Conservation (phyloP, 2,329 filamentous ascomycete species). For the Pseudocercospora eumusae region DNA sequence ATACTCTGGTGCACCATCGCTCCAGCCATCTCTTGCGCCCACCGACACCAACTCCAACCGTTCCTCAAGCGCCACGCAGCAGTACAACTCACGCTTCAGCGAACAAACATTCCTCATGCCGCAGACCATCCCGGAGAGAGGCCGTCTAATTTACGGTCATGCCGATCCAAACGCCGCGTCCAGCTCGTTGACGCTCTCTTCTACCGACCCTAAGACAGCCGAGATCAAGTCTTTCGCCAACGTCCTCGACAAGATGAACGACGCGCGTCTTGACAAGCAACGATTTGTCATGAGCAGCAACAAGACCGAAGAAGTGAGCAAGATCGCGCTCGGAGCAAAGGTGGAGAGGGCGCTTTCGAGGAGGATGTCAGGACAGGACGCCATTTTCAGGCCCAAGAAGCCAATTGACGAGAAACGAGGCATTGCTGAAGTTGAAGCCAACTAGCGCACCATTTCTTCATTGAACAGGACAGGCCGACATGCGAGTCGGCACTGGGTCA, state of each 20-base stretch:
- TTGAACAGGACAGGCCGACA: conserved; percentile 15
- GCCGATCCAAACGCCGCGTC: conserved; percentile 24
- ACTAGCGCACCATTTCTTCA: conserved; percentile 9
- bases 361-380: conserved; percentile 86
- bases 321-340: conserved; percentile 86
- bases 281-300: conserved; percentile 76
- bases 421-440: conserved; percentile 22
- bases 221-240: conserved; percentile 76
- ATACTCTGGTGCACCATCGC: conserved; percentile 54
- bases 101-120: conserved; percentile 29
- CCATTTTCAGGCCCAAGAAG: conserved; percentile 61
- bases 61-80: conserved; percentile 26
- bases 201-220: conserved; percentile 55
- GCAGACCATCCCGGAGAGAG: conserved; percentile 27
- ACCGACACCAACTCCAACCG: conserved; percentile 39
- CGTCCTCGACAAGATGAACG: conserved; percentile 83
- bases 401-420: conserved; percentile 28
- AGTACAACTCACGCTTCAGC: conserved; percentile 28
- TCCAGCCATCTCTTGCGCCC: conserved; percentile 54
- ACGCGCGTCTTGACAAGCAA: conserved; percentile 80
- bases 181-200: conserved; percentile 36
- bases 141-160: conserved; percentile 24
- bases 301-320: conserved; percentile 79
- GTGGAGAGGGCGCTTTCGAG: conserved; percentile 83
- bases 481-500: neutral